A percentile compares a stretch with the other conserved stretches of the same genome.
Evolutionary conservation across 768 basidiomycete genomes (phyloP).

Genomic region (Russula sp.): DNA sequence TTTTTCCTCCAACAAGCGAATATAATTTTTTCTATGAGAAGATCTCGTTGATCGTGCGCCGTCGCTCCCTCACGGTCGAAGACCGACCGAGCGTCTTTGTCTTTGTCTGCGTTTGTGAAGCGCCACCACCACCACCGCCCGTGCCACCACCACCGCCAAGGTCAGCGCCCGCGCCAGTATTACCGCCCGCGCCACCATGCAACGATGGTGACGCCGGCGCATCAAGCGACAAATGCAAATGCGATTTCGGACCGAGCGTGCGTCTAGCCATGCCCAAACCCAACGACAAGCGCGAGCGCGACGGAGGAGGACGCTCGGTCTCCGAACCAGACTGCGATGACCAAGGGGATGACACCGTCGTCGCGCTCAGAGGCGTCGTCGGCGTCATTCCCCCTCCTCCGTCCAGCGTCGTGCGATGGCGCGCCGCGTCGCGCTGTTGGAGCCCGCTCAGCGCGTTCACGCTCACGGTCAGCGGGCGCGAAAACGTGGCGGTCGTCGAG

Average conservation of each 20-base stretch:
- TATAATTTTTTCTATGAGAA: constrained; percentile 30
- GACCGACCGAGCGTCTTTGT: constrained; percentile 21
- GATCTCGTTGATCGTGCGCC: constrained; percentile 46
- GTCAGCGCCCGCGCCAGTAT: too few species aligned
- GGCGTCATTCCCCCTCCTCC: constrained; percentile 30
- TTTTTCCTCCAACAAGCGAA: neutral
- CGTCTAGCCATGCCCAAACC: constrained; percentile 22
- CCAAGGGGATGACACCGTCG: constrained; percentile 26
- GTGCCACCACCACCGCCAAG: constrained; percentile 19
- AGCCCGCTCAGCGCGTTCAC: constrained; percentile 48
- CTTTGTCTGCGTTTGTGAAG: too few species aligned
- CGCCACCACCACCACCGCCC: too few species aligned
- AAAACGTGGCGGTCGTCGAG: constrained; percentile 49
- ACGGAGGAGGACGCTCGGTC: constrained; percentile 34
- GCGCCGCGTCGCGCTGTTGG: constrained; percentile 41
- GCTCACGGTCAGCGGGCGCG: constrained; percentile 50
- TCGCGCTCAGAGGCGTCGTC: constrained; percentile 29
- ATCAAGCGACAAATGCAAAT: constrained; percentile 44
- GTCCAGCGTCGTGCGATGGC: constrained; percentile 31
- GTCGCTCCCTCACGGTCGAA: constrained; percentile 34
- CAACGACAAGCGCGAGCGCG: constrained; percentile 28
- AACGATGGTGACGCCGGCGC: constrained; percentile 22
- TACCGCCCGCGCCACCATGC: too few species aligned
- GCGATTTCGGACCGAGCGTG: constrained; percentile 34
- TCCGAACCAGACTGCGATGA: constrained; percentile 40